Base-by-base conservation (phyloP, 768 basidiomycete species). In the Boletellus emodensis region DNA sequence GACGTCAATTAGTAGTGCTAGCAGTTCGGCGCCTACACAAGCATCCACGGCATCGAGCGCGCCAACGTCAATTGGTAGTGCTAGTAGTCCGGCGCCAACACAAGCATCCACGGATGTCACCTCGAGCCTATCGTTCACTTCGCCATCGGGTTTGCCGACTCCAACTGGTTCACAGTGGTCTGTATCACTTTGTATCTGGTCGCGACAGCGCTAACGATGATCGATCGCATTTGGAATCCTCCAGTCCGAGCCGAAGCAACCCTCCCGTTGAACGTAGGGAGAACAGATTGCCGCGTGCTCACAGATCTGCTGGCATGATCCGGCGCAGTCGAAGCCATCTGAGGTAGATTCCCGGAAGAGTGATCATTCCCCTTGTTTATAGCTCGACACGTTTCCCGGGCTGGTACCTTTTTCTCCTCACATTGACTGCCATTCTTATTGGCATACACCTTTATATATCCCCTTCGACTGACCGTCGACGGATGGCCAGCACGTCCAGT, bases 341-440 rank as follows among this genome's bases (percentile, higher is more conserved):
- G 24, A 52, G 14, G 22, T 55, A 49, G 51, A 58, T 41, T 1
- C 62, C 50, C 57, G 56, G 60, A 52, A 52, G 0, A 9, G 28
- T 6, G 28, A 28, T 28, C 6, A 30, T 30, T 30, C 11, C 11
- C 7, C 52, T 52, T 2, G 13, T 64, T 10, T 59, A 37, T 15
- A 56, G 14, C 36, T 34, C 14, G 24, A 39, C 17, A 36, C 17
- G n/a, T n/a, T 41, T 36, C 7, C 18, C 10, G 5, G 35, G 18
- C 46, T 15, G 36, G 46, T 35, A 4, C 41, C 18, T 28, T 22
- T 10, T n/a, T 26, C 8, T 34, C 20, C 36, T 38, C 15, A 12
- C 4, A 6, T 40, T 43, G 30, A 11, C 9, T 11, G 30, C 47
- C 17, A 4, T 9, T 38, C 37, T 38, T 18, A 9, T 18, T 11